Conservation (phyloP, 441 rosid genomes). For the Pelargonium fulgidum region DNA sequence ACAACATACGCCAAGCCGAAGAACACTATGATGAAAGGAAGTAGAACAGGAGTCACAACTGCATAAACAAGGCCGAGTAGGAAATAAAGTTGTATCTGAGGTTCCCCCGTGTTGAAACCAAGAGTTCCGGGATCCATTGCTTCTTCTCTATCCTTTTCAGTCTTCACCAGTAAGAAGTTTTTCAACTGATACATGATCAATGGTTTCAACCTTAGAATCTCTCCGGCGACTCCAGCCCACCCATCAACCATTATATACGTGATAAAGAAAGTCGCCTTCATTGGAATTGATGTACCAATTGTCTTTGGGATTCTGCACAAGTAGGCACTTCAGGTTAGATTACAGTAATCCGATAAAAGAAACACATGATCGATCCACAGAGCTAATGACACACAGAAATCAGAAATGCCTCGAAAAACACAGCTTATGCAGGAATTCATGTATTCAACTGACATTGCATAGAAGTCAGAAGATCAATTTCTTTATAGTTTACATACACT, state of each 20-base stretch:
- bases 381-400: no score
- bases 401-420: no score
- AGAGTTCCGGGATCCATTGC: conserved; percentile 95
- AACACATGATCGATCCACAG: no score
- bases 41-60: conserved; percentile 70
- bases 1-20: conserved; percentile 72
- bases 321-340: not conserved
- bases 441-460: not conserved
- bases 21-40: conserved; percentile 80
- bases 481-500: not conserved
- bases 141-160: conserved; percentile 89
- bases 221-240: conserved; percentile 95
- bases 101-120: conserved; percentile 85
- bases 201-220: conserved; percentile 74
- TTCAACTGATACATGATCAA: conserved; percentile 78
- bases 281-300: conserved; percentile 78
- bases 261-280: conserved; percentile 88
- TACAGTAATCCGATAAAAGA: not conserved
- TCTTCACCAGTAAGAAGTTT: conserved; percentile 83
- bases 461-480: not conserved
- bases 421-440: no score
- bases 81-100: conserved; percentile 84
- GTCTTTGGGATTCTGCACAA: conserved; percentile 67
- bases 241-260: conserved; percentile 96
- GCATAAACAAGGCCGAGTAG: conserved; percentile 88